phyloP scores from a whole-genome alignment of 2,329 filamentous ascomycete genomes.

The Talaromyces islandicus region DNA sequence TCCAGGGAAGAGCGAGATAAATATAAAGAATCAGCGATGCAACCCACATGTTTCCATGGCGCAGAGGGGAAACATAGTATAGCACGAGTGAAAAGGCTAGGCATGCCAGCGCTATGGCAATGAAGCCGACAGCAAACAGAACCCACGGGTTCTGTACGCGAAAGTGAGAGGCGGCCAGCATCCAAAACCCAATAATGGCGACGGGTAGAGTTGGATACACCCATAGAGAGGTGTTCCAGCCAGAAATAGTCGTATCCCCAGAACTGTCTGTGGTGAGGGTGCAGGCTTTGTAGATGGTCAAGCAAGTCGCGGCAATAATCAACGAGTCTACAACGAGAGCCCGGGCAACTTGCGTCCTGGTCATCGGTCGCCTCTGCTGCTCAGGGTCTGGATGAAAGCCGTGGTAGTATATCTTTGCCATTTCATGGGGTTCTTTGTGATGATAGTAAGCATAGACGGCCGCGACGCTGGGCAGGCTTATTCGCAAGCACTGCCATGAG shows the following conservation, averaged over 20 bases:
- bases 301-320: neutral
- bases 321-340: neutral
- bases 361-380: neutral
- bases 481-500: neutral
- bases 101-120: neutral
- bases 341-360: neutral
- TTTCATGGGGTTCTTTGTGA: neutral
- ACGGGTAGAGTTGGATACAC: neutral
- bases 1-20: neutral
- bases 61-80: neutral
- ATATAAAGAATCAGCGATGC: neutral
- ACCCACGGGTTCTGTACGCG: neutral
- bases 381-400: neutral
- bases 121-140: neutral
- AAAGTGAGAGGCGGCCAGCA: neutral
- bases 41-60: neutral
- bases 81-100: neutral
- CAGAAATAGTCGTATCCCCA: neutral
- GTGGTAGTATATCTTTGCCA: neutral
- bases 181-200: neutral
- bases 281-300: neutral
- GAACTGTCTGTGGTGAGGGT: neutral
- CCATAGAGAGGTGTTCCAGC: neutral
- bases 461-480: neutral
- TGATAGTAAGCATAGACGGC: neutral